These are phyloP conservation scores for Coemansia sp. DNA, from an alignment of 192 early-diverging fungal species.

Conservation along the genomic window DNA sequence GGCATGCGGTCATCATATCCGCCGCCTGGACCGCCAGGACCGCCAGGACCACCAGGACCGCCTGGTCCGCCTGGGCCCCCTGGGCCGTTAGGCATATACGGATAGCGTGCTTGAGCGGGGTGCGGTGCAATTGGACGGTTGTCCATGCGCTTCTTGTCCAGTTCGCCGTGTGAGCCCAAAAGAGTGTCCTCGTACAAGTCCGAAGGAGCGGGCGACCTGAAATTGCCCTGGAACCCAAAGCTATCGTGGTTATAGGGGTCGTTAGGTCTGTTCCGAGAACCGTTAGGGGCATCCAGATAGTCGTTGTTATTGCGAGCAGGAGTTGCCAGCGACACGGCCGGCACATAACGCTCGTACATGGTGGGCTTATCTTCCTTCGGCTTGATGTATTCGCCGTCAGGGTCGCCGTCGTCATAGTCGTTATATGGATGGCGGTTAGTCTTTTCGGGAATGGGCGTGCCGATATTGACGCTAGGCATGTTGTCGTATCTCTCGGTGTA, in stretches of 20 bases:
- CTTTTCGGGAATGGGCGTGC: not conserved
- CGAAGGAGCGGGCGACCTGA: not conserved
- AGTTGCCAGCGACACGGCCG: not conserved
- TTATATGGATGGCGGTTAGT: not conserved
- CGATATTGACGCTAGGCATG: not conserved
- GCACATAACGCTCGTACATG: slow-evolving; percentile 10
- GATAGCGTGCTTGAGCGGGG: not conserved
- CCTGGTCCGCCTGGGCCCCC: slow-evolving; percentile 1
- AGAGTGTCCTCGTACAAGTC: slow-evolving; percentile 9
- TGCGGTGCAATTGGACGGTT: not conserved
- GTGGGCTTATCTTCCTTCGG: slow-evolving; percentile 9
- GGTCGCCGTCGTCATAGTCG: slow-evolving; percentile 8
- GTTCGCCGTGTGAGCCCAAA: not conserved
- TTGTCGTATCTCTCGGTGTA: slow-evolving; percentile 4
- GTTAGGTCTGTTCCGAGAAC: not conserved
- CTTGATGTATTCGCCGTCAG: slow-evolving; percentile 9
- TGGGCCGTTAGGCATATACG: not conserved
- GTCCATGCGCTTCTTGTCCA: not conserved
- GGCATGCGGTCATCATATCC: slow-evolving; percentile 1
- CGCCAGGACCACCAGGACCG: not conserved
- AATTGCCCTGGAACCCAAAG: not conserved
- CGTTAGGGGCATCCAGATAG: not conserved
- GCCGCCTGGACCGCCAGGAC: not conserved
- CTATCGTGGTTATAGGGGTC: not conserved
- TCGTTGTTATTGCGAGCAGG: not conserved